A percentile compares a stretch with the other conserved stretches of the same genome.
Conservation (phyloP, 2,329 filamentous ascomycete species). For the Cladophialophora bantiana region DNA sequence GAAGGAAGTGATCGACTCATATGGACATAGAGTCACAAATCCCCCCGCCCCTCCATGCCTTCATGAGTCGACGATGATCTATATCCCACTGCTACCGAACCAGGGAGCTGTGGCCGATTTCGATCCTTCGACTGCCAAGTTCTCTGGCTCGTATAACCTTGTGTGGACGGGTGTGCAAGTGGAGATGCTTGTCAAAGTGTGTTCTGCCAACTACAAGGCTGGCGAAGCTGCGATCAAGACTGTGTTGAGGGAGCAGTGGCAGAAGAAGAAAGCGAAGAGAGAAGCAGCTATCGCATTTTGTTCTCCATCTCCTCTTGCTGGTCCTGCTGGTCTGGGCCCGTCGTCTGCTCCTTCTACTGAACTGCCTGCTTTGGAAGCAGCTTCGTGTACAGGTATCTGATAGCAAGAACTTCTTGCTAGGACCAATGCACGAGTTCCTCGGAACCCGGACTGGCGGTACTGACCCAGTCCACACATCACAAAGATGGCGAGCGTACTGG, state of each 20-base stretch:
- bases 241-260: conserved; percentile 26
- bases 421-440: not conserved
- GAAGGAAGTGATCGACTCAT: conserved; percentile 26
- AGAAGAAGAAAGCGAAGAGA: conserved; percentile 26
- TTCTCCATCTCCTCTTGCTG: not conserved
- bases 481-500: too few species aligned
- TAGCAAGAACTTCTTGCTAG: not conserved
- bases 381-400: not conserved
- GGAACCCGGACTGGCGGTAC: too few species aligned
- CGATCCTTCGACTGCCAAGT: conserved; percentile 32
- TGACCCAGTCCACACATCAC: too few species aligned
- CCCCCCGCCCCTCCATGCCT: conserved; percentile 24
- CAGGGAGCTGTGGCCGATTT: conserved; percentile 24
- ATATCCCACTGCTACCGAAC: conserved; percentile 32
- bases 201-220: conserved; percentile 24
- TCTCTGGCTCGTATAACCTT: conserved; percentile 32
- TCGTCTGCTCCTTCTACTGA: too few species aligned
- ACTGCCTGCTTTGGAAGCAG: not conserved
- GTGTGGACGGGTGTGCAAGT: conserved; percentile 32
- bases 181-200: conserved; percentile 29
- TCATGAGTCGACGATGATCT: conserved; percentile 30
- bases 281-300: not conserved
- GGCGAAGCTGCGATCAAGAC: conserved; percentile 27
- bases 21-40: conserved; percentile 26
- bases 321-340: not conserved